Conservation (phyloP, 2,329 filamentous ascomycete genomes). For the Colletotrichum tamarilloi region DNA sequence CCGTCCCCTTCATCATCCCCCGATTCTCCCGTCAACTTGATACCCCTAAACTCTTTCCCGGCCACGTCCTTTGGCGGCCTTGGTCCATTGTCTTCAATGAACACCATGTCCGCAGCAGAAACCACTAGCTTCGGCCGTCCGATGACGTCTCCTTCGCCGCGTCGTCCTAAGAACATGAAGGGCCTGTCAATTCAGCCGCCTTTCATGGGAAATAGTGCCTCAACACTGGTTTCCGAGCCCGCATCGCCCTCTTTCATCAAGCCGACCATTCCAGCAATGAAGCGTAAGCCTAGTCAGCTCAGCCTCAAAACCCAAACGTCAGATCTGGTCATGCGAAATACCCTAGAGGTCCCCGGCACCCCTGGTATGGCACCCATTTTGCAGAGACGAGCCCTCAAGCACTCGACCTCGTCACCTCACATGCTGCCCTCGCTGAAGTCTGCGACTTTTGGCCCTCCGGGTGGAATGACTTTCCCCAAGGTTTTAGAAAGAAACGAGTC, state of each 20-base stretch:
- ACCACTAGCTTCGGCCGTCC: constrained; percentile 59
- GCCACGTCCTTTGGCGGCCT: constrained; percentile 66
- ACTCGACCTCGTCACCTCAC: constrained; percentile 75
- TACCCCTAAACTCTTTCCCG: constrained; percentile 76
- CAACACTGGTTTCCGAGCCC: constrained; percentile 68
- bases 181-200: constrained; percentile 82
- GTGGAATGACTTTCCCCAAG: constrained; percentile 73
- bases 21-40: constrained; percentile 83
- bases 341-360: constrained; percentile 66
- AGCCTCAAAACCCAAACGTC: constrained; percentile 79
- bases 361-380: constrained; percentile 68
- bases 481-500: constrained; percentile 70
- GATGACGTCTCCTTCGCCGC: constrained; percentile 76
- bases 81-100: constrained; percentile 51
- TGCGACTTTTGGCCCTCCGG: constrained; percentile 68
- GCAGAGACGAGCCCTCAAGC: constrained; percentile 72
- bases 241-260: constrained; percentile 84
- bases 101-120: constrained; percentile 59
- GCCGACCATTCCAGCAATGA: constrained; percentile 76
- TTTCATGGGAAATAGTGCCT: constrained; percentile 57
- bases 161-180: constrained; percentile 85
- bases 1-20: constrained; percentile 92
- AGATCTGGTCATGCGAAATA: constrained; percentile 61
- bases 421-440: constrained; percentile 71
- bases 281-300: constrained; percentile 81